Percentiles rank a stretch among this genome's conserved stretches.
phyloP scores from a whole-genome alignment of 495 filamentous ascomycete species.

The Trichoderma erinaceum region DNA sequence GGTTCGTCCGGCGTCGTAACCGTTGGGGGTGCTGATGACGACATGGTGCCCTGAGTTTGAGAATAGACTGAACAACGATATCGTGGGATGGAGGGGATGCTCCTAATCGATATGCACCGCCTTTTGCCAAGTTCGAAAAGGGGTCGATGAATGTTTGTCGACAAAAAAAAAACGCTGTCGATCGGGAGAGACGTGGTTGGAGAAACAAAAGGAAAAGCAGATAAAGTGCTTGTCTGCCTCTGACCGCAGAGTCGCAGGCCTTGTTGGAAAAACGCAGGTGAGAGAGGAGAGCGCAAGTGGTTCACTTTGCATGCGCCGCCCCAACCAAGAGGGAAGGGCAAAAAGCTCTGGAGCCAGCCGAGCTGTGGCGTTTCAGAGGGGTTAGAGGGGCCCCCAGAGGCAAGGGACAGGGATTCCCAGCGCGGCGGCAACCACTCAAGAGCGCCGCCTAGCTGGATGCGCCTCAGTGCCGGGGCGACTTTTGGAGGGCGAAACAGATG shows the following conservation, averaged over 20 bases:
- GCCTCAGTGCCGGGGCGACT: neutral
- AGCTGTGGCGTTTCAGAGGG: constrained; percentile 1
- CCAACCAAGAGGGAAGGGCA: neutral
- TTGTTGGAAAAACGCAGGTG: neutral
- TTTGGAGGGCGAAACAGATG: neutral
- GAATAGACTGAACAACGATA: neutral
- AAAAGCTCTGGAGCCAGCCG: constrained; percentile 1
- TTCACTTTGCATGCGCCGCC: neutral
- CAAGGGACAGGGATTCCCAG: constrained; percentile 9
- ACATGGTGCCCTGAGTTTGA: constrained; percentile 20
- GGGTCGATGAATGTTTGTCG: neutral
- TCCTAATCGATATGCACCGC: constrained; percentile 6
- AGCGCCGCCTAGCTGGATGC: constrained; percentile 2
- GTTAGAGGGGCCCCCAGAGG: neutral
- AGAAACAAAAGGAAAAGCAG: neutral
- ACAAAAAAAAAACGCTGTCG: neutral
- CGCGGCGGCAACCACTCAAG: constrained; percentile 9
- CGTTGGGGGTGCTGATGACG: constrained; percentile 20
- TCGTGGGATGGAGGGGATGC: neutral
- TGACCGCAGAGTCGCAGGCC: neutral
- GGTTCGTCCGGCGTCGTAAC: constrained; percentile 37
- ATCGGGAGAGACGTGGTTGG: neutral
- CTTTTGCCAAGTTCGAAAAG: neutral
- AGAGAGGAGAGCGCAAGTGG: neutral
- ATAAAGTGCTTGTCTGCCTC: neutral